Conservation (phyloP, 2,329 filamentous ascomycete genomes). For the Periconia digitata region DNA sequence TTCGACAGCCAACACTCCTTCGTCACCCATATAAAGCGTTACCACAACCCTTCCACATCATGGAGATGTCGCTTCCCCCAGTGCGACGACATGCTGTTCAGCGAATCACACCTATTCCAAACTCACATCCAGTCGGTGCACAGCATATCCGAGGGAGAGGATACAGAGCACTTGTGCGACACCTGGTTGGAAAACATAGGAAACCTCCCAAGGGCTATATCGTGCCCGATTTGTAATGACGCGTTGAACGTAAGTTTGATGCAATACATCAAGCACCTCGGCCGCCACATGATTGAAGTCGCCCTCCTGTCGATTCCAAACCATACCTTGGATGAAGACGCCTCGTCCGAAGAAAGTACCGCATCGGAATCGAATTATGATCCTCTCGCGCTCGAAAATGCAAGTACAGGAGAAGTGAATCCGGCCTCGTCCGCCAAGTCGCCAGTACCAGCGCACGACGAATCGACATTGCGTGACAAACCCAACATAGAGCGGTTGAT, state of each 20-base stretch:
- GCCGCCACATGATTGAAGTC: neutral
- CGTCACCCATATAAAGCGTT: neutral
- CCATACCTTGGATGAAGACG: neutral
- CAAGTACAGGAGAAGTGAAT: neutral
- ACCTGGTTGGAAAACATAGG: neutral
- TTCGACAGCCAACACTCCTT: neutral
- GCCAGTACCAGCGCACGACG: neutral
- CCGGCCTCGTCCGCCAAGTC: neutral
- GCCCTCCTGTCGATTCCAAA: constrained; percentile 1
- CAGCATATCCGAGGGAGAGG: neutral
- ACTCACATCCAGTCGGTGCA: neutral
- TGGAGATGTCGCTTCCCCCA: neutral
- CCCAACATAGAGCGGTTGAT: too few relatives aligned
- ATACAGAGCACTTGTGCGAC: neutral
- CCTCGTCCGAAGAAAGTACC: neutral
- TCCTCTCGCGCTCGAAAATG: too few relatives aligned
- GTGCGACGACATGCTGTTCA: neutral
- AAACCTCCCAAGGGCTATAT: neutral
- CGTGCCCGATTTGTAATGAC: neutral
- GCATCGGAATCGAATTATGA: neutral
- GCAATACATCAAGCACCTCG: neutral
- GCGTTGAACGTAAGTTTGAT: neutral
- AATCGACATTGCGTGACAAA: neutral
- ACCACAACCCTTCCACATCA: neutral
- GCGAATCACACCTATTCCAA: neutral